Evolutionary conservation across 345 rosid species (phyloP).

Genomic region (Citrus unshiu): DNA sequence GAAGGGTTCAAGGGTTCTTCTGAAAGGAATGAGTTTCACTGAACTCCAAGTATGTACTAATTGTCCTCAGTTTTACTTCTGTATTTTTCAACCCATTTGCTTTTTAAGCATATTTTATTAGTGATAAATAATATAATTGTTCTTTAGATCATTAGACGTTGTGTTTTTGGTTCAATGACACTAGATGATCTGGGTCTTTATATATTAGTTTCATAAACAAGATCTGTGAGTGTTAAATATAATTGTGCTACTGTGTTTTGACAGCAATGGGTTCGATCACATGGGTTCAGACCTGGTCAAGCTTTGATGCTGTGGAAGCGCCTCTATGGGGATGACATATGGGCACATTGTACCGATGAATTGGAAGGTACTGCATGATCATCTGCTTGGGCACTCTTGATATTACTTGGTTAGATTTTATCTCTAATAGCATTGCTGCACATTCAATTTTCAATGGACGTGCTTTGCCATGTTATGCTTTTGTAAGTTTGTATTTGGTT

Average conservation of each 20-base stretch:
- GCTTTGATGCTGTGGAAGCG: slow-evolving; percentile 97
- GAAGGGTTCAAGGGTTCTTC: slow-evolving; percentile 42
- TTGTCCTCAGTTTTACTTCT: neutral
- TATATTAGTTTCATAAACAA: neutral
- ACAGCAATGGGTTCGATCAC: slow-evolving; percentile 84
- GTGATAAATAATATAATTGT: neutral
- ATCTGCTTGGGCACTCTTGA: neutral
- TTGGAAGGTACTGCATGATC: slow-evolving; percentile 48
- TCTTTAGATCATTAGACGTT: neutral
- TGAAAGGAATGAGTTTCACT: slow-evolving; percentile 70
- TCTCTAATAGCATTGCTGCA: neutral
- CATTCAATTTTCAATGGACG: neutral
- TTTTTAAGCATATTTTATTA: neutral
- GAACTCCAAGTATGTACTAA: slow-evolving; percentile 54
- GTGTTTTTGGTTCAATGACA: neutral
- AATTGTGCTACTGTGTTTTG: slow-evolving; percentile 1
- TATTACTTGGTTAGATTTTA: neutral
- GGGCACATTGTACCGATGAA: slow-evolving; percentile 63
- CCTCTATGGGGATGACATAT: slow-evolving; percentile 64
- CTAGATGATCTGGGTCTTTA: neutral
- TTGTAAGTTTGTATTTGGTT: neutral
- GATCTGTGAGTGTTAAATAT: neutral
- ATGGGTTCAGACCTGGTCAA: slow-evolving; percentile 87
- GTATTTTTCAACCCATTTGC: neutral
- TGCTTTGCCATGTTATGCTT: neutral